A percentile compares a stretch with the other conserved stretches of the same genome.
phyloP scores from a whole-genome alignment of 345 rosid genomes.

The Eutrema yunnanense region DNA sequence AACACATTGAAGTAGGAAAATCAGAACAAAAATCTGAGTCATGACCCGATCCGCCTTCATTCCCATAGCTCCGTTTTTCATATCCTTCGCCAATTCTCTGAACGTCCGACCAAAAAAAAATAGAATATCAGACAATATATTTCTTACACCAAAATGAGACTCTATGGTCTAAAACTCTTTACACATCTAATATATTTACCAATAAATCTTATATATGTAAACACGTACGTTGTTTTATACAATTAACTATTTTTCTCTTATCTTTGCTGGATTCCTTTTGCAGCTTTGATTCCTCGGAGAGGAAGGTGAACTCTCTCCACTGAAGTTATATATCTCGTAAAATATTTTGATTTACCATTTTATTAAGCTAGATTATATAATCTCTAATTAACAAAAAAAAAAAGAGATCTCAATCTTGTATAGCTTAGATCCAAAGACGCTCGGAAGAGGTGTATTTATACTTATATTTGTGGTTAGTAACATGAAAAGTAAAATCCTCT shows the following conservation, averaged over 20 bases:
- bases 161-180: background rate
- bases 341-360: background rate
- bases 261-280: background rate
- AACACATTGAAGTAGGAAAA: slow-evolving; percentile 21
- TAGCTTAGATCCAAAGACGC: background rate
- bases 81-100: background rate
- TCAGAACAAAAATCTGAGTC: background rate
- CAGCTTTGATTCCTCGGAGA: slow-evolving; percentile 1
- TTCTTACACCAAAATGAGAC: background rate
- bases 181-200: background rate
- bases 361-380: background rate
- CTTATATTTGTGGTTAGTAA: background rate
- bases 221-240: background rate
- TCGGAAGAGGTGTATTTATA: background rate
- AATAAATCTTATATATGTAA: background rate
- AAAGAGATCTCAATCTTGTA: background rate
- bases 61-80: background rate
- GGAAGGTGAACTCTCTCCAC: background rate
- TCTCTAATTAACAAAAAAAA: background rate
- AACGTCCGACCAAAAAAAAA: background rate
- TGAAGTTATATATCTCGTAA: background rate
- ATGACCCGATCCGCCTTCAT: slow-evolving; percentile 6
- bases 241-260: background rate
- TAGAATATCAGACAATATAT: background rate
- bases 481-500: background rate